Base-by-base conservation (phyloP, 1,284 basidiomycete genomes). In the Apiotrichum gamsii region DNA sequence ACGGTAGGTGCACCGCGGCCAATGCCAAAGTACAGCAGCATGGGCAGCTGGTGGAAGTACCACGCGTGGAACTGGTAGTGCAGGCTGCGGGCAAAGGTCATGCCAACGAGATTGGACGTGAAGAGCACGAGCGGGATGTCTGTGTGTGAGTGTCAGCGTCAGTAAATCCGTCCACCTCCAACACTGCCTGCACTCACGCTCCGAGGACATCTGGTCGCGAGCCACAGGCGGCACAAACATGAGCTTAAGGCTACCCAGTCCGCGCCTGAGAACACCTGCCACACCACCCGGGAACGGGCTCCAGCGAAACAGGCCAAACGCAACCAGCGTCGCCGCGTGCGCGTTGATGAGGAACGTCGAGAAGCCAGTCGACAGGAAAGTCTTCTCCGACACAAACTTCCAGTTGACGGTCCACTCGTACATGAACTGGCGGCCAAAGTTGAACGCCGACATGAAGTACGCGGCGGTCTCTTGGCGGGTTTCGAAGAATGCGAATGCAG, bases 371-470 rank as follows among this genome's bases (percentile, higher is more conserved):
- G 80, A 84, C 36, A 90, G 70, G 72, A 98, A 98, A 0, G 72
- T 75, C 13, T 80, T 73, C 64, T 93, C 87, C 19, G 78, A 72
- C 2, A 98, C 58, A 62, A 96, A 87, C 29, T 89, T 80, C 93
- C 95, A 98, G 66, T 98, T 98, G 53, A 97, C 93, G 0, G 94
- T 97, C 94, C 94, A 99, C 65, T 88, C 83, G 74, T 88, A 95
- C 30, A 95, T 73, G 74, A 99, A 99, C 13, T 82, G 78, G 13
- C 95, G 82, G 2, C 83, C 83, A 47, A 99, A 77, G 66, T 98
- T 84, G 67, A 95, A 99, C 1, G 95, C 84, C 9, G 79, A 79
- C 11, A 69, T 72, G 32, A 90, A 61, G 72, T 99, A 99, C 15
- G 81, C 75, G n/a, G 42, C 25, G 15, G 55, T 48, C 23, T 55